Evolutionary conservation across 23 red algal genomes (phyloP).

Genomic region (Gracilaria domingensis): DNA sequence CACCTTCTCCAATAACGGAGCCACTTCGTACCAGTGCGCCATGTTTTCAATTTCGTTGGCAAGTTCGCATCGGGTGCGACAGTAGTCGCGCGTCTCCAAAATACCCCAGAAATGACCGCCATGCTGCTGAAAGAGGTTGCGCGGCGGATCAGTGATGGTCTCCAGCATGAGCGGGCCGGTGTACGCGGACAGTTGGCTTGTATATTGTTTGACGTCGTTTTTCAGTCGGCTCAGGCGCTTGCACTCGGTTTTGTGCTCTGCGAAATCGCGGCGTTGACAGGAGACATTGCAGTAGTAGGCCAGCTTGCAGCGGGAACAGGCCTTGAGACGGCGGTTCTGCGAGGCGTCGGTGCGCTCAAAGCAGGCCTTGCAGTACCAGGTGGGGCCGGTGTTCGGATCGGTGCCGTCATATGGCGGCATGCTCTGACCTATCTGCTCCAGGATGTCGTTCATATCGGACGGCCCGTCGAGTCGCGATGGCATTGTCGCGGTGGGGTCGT

Average conservation of each 20-base stretch:
- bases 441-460: neutral
- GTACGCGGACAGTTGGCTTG: slow-evolving; percentile 5
- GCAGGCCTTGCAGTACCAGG: neutral
- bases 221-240: neutral
- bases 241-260: slow-evolving; percentile 1
- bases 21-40: slow-evolving; percentile 25
- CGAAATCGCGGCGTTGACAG: neutral
- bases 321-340: slow-evolving; percentile 1
- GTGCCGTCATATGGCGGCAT: neutral
- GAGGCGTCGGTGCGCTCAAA: neutral
- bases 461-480: neutral
- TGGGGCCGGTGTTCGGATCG: neutral
- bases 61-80: neutral
- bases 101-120: slow-evolving; percentile 8
- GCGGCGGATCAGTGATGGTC: neutral
- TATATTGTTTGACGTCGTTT: neutral
- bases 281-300: neutral
- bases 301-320: slow-evolving; percentile 7
- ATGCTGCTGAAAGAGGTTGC: slow-evolving; percentile 8
- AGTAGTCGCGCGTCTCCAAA: slow-evolving; percentile 17
- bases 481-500: neutral
- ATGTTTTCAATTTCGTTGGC: neutral
- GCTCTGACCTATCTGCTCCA: neutral
- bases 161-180: slow-evolving; percentile 5
- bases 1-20: neutral